Conservation (phyloP, 495 filamentous ascomycete genomes). For the Talaromyces trachyspermus region DNA sequence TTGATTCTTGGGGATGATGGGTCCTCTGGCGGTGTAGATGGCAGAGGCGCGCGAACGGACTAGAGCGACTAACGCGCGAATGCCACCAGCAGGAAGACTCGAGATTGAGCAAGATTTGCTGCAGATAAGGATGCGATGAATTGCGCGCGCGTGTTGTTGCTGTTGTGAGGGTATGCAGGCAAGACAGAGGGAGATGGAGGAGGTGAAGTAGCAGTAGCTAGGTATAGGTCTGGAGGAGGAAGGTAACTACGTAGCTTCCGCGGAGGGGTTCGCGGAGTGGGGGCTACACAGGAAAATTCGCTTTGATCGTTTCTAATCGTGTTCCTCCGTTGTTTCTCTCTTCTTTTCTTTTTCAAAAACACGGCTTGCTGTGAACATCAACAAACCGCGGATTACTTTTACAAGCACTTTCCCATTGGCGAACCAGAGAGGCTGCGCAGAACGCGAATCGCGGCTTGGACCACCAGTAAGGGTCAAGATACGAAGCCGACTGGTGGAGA, state of each 20-base stretch:
- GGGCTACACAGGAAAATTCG: background rate
- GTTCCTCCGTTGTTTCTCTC: conserved; percentile 4
- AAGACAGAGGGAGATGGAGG: too few species aligned
- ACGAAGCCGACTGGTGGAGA: too few species aligned
- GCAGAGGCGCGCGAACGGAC: conserved; percentile 7
- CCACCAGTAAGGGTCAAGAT: too few species aligned
- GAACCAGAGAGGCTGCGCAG: conserved; percentile 5
- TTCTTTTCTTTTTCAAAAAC: background rate
- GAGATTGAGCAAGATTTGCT: background rate
- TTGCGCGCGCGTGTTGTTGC: background rate
- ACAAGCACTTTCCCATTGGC: conserved; percentile 7
- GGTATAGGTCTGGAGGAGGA: background rate
- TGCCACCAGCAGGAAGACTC: background rate
- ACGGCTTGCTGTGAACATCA: too few species aligned
- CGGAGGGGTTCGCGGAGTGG: background rate
- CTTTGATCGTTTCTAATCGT: background rate
- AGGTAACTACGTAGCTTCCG: background rate
- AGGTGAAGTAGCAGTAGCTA: background rate
- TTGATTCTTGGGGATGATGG: conserved; percentile 10
- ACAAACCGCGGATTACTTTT: conserved; percentile 1
- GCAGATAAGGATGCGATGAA: background rate
- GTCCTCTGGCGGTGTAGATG: conserved; percentile 30
- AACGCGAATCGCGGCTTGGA: background rate
- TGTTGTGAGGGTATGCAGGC: too few species aligned
- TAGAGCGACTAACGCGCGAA: conserved; percentile 6